Conservation (phyloP, 768 basidiomycete species). For the Suillus fuscotomentosus region DNA sequence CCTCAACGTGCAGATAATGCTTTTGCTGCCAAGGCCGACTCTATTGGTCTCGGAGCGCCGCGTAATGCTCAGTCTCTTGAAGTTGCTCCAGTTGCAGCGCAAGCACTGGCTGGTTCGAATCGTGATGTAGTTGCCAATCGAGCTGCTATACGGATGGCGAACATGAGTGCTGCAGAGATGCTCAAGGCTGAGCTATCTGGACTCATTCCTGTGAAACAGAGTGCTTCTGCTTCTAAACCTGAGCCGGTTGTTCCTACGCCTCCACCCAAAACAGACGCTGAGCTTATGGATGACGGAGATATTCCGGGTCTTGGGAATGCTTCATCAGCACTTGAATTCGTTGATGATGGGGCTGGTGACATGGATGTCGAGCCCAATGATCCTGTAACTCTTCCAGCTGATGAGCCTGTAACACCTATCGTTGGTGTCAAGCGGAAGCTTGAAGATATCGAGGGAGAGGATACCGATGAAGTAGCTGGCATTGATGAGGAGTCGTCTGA, state of each 20-base stretch:
- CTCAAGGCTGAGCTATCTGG: constrained; percentile 87
- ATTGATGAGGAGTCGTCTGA: constrained; percentile 38
- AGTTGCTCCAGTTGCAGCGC: constrained; percentile 58
- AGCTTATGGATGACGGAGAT: constrained; percentile 31
- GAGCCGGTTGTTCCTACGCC: constrained; percentile 35
- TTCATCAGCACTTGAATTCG: constrained; percentile 16
- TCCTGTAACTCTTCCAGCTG: constrained; percentile 15
- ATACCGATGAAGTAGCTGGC: constrained; percentile 26
- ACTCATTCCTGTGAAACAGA: constrained; percentile 39
- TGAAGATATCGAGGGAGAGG: constrained; percentile 43
- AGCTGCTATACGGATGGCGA: constrained; percentile 89
- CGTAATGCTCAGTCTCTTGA: constrained; percentile 56
- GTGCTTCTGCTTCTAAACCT: constrained; percentile 29
- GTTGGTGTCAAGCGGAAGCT: constrained; percentile 45
- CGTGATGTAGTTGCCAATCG: constrained; percentile 88
- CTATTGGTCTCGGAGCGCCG: constrained; percentile 70
- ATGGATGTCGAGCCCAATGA: constrained; percentile 15
- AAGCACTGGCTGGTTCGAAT: constrained; percentile 84
- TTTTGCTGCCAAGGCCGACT: constrained; percentile 76
- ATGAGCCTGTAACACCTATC: constrained; percentile 18
- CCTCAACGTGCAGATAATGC: constrained; percentile 64
- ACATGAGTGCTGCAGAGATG: constrained; percentile 93
- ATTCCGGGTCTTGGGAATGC: constrained; percentile 33
- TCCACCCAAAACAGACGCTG: constrained; percentile 22
- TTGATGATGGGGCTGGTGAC: constrained; percentile 28